Evolutionary conservation across 1,284 basidiomycete genomes (phyloP).

Genomic region (Boletus subluridellus): DNA sequence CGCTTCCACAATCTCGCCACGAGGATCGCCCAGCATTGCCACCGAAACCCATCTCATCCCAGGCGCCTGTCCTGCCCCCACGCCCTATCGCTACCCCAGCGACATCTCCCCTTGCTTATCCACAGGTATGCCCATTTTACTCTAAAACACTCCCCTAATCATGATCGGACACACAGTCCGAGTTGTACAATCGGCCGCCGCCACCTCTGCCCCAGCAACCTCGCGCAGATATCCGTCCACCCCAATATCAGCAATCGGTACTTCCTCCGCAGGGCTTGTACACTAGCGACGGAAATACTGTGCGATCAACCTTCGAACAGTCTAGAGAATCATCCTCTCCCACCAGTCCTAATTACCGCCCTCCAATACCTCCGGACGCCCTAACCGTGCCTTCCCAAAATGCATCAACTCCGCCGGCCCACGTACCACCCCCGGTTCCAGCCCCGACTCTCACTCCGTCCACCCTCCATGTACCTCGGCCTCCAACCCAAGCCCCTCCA

Average conservation of each 20-base stretch:
- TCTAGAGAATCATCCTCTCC: constrained; percentile 23
- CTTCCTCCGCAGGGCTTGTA: constrained; percentile 16
- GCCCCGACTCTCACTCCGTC: constrained; percentile 15
- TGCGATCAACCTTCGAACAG: constrained; percentile 25
- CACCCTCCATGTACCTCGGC: constrained; percentile 21
- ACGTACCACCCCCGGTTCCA: constrained; percentile 13
- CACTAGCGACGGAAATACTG: constrained; percentile 18
- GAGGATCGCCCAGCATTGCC: constrained; percentile 44
- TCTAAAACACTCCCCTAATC: constrained; percentile 11
- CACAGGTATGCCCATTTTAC: constrained; percentile 20
- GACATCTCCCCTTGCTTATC: constrained; percentile 7
- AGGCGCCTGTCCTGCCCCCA: constrained; percentile 14
- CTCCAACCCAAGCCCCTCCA: constrained; percentile 21
- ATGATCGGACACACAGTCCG: constrained; percentile 25
- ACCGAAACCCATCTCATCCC: constrained; percentile 42
- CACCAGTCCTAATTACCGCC: constrained; percentile 32
- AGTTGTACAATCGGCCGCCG: constrained; percentile 37
- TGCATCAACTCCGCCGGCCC: constrained; percentile 19
- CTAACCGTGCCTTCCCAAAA: constrained; percentile 19
- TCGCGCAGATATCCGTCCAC: constrained; percentile 26
- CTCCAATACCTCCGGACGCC: constrained; percentile 22
- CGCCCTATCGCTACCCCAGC: constrained; percentile 15
- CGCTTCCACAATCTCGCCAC: constrained; percentile 15
- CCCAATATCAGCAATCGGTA: constrained; percentile 31
- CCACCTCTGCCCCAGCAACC: constrained; percentile 39